Conservation (phyloP, 768 basidiomycete genomes). For the Peribolospora baueri region DNA sequence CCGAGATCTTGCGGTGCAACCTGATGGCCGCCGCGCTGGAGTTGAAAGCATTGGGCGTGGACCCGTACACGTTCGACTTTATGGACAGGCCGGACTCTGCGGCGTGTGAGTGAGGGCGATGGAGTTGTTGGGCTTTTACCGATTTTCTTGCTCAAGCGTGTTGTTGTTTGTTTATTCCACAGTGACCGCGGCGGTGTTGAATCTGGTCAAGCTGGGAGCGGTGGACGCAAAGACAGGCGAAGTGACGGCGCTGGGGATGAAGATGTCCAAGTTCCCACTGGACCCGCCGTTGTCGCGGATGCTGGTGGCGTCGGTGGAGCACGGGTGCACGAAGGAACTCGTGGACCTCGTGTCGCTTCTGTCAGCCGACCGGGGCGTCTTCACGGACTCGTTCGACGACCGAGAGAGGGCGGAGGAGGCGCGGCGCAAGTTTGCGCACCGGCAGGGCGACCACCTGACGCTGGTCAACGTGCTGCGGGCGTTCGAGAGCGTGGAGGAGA, state of each 20-base stretch:
- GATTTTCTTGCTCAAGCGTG: neutral
- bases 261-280: constrained; percentile 81
- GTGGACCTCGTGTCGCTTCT: constrained; percentile 65
- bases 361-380: constrained; percentile 24
- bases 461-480: constrained; percentile 61
- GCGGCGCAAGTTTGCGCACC: constrained; percentile 53
- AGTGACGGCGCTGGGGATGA: constrained; percentile 47
- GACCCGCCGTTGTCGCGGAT: constrained; percentile 60
- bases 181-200: constrained; percentile 18
- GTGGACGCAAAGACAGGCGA: constrained; percentile 33
- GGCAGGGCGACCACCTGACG: constrained; percentile 74
- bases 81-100: constrained; percentile 66
- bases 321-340: constrained; percentile 51
- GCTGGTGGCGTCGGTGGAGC: constrained; percentile 47
- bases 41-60: constrained; percentile 53
- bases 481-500: constrained; percentile 33
- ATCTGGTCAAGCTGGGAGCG: constrained; percentile 54
- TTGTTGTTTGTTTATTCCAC: neutral
- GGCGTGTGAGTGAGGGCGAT: constrained; percentile 32
- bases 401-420: constrained; percentile 43
- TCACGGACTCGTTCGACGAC: constrained; percentile 15
- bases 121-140: neutral
- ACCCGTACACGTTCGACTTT: constrained; percentile 32
- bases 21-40: constrained; percentile 62
- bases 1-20: constrained; percentile 75